Percentiles rank a stretch among this genome's conserved stretches.
phyloP scores from a whole-genome alignment of 371 early-diverging fungal genomes.

The Lichtheimia hyalospora region DNA sequence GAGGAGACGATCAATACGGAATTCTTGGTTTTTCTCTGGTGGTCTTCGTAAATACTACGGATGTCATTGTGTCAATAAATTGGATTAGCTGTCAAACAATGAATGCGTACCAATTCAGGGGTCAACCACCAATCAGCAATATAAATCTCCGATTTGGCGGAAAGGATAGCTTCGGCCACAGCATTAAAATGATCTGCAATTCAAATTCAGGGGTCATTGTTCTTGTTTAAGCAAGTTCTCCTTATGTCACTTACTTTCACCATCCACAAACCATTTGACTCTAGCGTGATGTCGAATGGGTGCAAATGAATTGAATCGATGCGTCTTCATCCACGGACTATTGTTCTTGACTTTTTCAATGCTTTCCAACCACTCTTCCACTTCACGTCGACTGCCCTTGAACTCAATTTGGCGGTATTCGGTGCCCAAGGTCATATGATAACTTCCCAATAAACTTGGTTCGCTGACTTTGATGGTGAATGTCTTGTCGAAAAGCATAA shows the following conservation, averaged over 20 bases:
- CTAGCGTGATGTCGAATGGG: slow-evolving; percentile 70
- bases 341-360: slow-evolving; percentile 56
- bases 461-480: slow-evolving; percentile 22
- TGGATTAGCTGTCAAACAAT: not conserved
- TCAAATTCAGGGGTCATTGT: slow-evolving; percentile 3
- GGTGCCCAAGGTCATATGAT: slow-evolving; percentile 57
- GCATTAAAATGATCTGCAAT: slow-evolving; percentile 74
- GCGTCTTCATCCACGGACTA: slow-evolving; percentile 70
- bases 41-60: slow-evolving; percentile 77
- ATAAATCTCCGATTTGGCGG: slow-evolving; percentile 75
- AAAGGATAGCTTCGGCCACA: slow-evolving; percentile 71
- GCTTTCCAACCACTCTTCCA: slow-evolving; percentile 66
- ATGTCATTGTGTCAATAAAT: not conserved
- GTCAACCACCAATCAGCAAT: slow-evolving; percentile 62
- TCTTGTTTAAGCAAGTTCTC: not conserved
- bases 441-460: slow-evolving; percentile 33
- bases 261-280: slow-evolving; percentile 82
- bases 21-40: slow-evolving; percentile 68
- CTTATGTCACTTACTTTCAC: slow-evolving; percentile 44
- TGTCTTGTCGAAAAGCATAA: slow-evolving; percentile 37
- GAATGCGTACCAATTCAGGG: slow-evolving; percentile 34
- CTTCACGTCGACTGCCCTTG: slow-evolving; percentile 61
- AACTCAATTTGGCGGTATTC: slow-evolving; percentile 66
- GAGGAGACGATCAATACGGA: slow-evolving; percentile 83
- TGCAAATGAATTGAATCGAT: slow-evolving; percentile 81